A percentile compares a stretch with the other conserved stretches of the same genome.
Evolutionary conservation across 2,329 filamentous ascomycete genomes (phyloP).

Genomic region (Colletotrichum theobromicola): DNA sequence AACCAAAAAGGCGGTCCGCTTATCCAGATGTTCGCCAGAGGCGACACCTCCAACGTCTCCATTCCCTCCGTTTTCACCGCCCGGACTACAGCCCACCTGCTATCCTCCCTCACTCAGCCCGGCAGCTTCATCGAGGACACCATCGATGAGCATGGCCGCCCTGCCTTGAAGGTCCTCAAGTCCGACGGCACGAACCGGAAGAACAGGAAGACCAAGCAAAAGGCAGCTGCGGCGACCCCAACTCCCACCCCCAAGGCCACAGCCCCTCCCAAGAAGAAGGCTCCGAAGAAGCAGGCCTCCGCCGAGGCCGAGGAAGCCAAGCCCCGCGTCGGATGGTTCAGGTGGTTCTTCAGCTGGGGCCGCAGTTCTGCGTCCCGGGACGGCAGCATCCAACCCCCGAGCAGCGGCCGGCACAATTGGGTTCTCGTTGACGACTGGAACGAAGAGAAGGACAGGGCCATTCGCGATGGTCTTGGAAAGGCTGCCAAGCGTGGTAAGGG

Average conservation of each 20-base stretch:
- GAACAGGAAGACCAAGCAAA: conserved; percentile 38
- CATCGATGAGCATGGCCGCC: conserved; percentile 64
- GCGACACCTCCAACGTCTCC: conserved; percentile 92
- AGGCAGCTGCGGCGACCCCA: conserved; percentile 30
- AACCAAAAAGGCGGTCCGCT: conserved; percentile 87
- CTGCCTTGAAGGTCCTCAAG: conserved; percentile 58
- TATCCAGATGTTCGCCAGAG: conserved; percentile 98
- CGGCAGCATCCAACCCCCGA: conserved; percentile 70
- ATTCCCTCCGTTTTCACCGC: conserved; percentile 96
- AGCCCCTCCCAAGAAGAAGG: conserved; percentile 28
- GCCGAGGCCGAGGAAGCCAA: conserved; percentile 22
- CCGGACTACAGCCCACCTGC: conserved; percentile 88
- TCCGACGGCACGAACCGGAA: conserved; percentile 41
- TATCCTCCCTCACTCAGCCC: conserved; percentile 84
- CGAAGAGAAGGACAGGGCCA: conserved; percentile 53
- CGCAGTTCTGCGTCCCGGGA: conserved; percentile 32
- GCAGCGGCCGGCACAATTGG: conserved; percentile 78
- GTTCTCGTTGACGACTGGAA: conserved; percentile 71
- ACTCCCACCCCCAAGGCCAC: conserved; percentile 30
- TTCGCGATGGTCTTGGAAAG: conserved; percentile 47
- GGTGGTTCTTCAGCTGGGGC: conserved; percentile 43
- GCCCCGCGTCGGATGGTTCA: conserved; percentile 46
- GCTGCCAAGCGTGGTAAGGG: conserved; percentile 34
- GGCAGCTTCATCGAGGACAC: conserved; percentile 67
- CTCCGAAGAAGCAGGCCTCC: conserved; percentile 29